Percentiles rank a stretch among this genome's conserved stretches.
These are phyloP conservation scores for Yamagishiella unicocca DNA, from an alignment of 139 green algal species.

Conservation along the genomic window DNA sequence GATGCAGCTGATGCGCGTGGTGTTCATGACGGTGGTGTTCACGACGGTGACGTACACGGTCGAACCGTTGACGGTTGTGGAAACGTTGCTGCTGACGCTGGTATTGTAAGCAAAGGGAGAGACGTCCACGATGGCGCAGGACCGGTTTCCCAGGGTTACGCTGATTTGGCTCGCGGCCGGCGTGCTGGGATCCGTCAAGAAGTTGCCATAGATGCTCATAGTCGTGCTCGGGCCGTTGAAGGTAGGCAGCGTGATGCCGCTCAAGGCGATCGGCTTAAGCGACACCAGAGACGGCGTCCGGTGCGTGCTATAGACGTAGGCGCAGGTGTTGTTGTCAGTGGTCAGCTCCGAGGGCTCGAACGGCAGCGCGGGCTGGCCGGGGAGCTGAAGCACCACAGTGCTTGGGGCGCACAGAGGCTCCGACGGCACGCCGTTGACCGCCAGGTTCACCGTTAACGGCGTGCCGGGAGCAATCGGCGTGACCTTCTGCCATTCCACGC, in stretches of 20 bases:
- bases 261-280: neutral
- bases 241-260: neutral
- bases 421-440: conserved; percentile 49
- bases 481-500: conserved; percentile 1
- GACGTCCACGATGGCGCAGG: neutral
- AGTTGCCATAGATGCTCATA: conserved; percentile 7
- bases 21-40: no score
- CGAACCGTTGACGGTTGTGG: no score
- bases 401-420: neutral
- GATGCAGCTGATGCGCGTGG: conserved; percentile 7
- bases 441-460: neutral
- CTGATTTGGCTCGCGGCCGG: neutral
- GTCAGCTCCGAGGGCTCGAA: neutral
- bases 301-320: conserved; percentile 49
- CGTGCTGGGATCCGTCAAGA: conserved; percentile 1
- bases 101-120: neutral
- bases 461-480: conserved; percentile 15
- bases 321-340: neutral
- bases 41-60: no score
- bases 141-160: neutral
- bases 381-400: neutral
- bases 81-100: no score
- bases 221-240: neutral
- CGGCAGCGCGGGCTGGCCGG: neutral
- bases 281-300: conserved; percentile 41